phyloP scores from a whole-genome alignment of 768 basidiomycete species.

The Suillus alpinus region DNA sequence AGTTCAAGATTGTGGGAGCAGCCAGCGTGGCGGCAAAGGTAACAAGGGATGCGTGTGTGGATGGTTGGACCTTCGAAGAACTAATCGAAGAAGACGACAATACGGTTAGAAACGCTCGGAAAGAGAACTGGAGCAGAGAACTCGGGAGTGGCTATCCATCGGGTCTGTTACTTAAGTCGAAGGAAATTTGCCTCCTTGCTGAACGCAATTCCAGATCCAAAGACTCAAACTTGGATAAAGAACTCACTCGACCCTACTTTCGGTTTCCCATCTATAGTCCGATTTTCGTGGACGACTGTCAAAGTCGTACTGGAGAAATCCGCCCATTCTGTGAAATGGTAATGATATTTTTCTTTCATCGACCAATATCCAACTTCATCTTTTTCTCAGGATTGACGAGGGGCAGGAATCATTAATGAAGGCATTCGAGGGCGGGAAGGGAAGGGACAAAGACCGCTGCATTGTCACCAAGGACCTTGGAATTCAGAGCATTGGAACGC shows the following conservation, averaged over 20 bases:
- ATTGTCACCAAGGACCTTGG: constrained; percentile 70
- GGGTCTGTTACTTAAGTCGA: constrained; percentile 41
- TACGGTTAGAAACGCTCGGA: neutral
- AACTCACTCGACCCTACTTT: constrained; percentile 80
- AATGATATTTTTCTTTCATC: constrained; percentile 1
- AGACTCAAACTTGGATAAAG: constrained; percentile 85
- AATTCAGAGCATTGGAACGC: constrained; percentile 62
- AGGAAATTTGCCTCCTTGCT: neutral
- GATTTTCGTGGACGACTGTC: constrained; percentile 96
- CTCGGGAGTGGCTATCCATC: constrained; percentile 91
- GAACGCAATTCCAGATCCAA: constrained; percentile 62
- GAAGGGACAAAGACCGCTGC: constrained; percentile 73
- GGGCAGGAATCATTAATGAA: constrained; percentile 72
- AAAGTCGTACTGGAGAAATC: constrained; percentile 80
- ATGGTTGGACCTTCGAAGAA: constrained; percentile 83
- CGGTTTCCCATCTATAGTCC: constrained; percentile 84
- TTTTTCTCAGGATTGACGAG: constrained; percentile 70
- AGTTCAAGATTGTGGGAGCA: constrained; percentile 95
- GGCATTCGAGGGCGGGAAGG: constrained; percentile 69
- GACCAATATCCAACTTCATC: neutral
- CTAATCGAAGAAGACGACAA: constrained; percentile 18
- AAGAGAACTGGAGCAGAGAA: constrained; percentile 30
- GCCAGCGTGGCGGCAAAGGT: constrained; percentile 99
- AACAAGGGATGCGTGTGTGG: constrained; percentile 87
- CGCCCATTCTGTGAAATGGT: constrained; percentile 84